Evolutionary conservation across 2,329 filamentous ascomycete genomes (phyloP), one percentile per base, ranked within the genome.

Genomic region (Aspergillus pseudonomiae): DNA sequence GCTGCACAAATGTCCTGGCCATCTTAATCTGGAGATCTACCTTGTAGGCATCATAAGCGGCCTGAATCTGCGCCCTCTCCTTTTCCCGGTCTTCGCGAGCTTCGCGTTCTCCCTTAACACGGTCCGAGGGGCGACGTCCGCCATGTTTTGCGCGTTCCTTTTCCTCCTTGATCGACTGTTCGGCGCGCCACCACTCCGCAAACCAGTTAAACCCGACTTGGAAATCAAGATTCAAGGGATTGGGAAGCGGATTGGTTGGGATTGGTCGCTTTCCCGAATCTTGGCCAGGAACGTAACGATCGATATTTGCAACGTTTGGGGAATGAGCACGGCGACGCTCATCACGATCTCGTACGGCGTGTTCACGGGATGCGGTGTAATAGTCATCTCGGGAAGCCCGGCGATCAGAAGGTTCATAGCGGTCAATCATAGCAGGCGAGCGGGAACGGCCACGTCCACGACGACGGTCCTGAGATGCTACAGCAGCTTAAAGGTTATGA

Each of bases 1-100:
- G 91, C 57, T 90, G 88, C 48, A 99, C 95, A 75, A 99, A 99
- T 1, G 87, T 84, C 68, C 93, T 89, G 0, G 95, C 94, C 90
- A 97, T 94, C 68, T 86, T 85, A 41, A 88, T 80, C 69, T 89
- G 87, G 12, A 89, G 79, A 63, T 88, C 87, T 70, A 86, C 84
- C 74, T 90, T 90, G 80, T 90, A 90, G 46, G 83, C 77, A 70
- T 89, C 87, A 65, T 90, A 90, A 3, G 87, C 87, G 26, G 83
- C 82, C 65, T 90, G 88, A 12, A 90, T 90, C 72, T 86, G 84
- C 19, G 85, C 83, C 58, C 86, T 79, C 73, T 90, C 87, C 63
- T 85, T 86, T 19, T 88, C 86, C 4, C 86, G 82, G 65, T 89
- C 87, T 74, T 89, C 87, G 59, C 85, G 79, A 43, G 83, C 84